phyloP scores from a whole-genome alignment of 352 stramenopile genomes.

The Pythium periplocum region DNA sequence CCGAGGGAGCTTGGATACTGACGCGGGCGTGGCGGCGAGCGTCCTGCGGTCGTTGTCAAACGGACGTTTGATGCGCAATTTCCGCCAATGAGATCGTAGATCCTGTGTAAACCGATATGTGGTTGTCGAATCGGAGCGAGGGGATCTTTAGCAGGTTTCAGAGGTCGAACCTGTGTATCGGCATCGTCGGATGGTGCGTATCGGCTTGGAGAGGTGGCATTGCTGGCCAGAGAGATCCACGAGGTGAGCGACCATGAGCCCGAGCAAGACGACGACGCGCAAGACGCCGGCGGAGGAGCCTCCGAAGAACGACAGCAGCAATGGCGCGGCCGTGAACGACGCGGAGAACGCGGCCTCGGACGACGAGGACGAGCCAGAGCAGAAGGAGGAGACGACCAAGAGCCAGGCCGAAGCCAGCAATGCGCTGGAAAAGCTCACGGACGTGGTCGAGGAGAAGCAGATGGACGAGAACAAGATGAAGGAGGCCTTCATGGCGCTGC shows the following conservation, averaged over 20 bases:
- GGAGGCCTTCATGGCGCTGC: slow-evolving; percentile 64
- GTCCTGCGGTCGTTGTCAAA: neutral
- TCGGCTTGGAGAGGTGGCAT: no score
- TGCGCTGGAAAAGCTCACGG: slow-evolving; percentile 81
- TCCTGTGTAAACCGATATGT: no score
- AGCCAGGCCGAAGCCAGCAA: slow-evolving; percentile 79
- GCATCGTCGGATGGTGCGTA: no score
- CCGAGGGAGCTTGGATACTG: slow-evolving; percentile 21
- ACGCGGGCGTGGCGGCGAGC: neutral
- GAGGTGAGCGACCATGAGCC: slow-evolving; percentile 23
- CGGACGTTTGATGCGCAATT: no score
- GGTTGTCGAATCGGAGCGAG: no score
- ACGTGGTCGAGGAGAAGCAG: slow-evolving; percentile 82
- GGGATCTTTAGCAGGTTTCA: no score
- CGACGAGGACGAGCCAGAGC: slow-evolving; percentile 32
- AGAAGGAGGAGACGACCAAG: slow-evolving; percentile 47
- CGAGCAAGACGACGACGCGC: slow-evolving; percentile 21
- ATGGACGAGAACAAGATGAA: slow-evolving; percentile 90
- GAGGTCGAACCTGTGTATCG: no score
- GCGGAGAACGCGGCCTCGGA: slow-evolving; percentile 3
- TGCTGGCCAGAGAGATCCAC: no score
- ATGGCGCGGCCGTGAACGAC: no score
- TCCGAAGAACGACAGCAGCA: slow-evolving; percentile 8
- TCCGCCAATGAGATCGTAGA: no score
- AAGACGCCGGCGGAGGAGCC: slow-evolving; percentile 7